Evolutionary conservation across 345 rosid genomes (phyloP).

Genomic region (Dipteronia sinensis): DNA sequence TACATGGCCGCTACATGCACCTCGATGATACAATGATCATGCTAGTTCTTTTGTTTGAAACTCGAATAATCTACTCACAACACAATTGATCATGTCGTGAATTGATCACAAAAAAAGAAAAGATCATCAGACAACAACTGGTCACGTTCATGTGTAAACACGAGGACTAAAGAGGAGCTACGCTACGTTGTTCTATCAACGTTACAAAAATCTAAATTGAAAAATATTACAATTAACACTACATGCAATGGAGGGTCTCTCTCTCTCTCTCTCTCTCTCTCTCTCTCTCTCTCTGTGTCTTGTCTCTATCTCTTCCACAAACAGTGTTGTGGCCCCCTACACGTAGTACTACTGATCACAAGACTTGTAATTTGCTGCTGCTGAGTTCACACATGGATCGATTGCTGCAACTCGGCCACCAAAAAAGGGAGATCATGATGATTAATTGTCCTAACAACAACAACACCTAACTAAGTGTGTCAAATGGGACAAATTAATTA

Average conservation of each 20-base stretch:
- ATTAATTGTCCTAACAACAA: neutral
- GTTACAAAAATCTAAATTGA: neutral
- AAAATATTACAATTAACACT: slow-evolving; percentile 4
- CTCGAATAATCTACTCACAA: neutral
- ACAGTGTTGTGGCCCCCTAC: slow-evolving; percentile 10
- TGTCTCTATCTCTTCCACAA: slow-evolving; percentile 10
- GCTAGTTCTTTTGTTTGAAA: neutral
- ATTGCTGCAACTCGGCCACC: slow-evolving; percentile 3
- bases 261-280: no score
- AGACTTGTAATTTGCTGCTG: neutral
- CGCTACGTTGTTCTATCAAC: slow-evolving; percentile 8
- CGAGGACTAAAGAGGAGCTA: neutral
- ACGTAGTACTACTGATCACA: neutral
- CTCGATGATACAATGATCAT: no score
- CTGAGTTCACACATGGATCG: neutral
- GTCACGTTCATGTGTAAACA: slow-evolving; percentile 23
- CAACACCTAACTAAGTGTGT: neutral
- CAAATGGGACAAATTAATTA: neutral
- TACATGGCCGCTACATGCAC: no score
- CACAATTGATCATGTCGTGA: neutral
- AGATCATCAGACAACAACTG: neutral
- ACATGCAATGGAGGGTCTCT: slow-evolving; percentile 19
- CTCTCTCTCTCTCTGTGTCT: slow-evolving; percentile 6
- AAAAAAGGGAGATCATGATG: slow-evolving; percentile 3
- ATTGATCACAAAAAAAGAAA: neutral